Percentiles rank a stretch among this genome's conserved stretches.
These are phyloP conservation scores for Sclerotinia spermophila DNA, from an alignment of 2,329 filamentous ascomycete species.

Conservation along the genomic window DNA sequence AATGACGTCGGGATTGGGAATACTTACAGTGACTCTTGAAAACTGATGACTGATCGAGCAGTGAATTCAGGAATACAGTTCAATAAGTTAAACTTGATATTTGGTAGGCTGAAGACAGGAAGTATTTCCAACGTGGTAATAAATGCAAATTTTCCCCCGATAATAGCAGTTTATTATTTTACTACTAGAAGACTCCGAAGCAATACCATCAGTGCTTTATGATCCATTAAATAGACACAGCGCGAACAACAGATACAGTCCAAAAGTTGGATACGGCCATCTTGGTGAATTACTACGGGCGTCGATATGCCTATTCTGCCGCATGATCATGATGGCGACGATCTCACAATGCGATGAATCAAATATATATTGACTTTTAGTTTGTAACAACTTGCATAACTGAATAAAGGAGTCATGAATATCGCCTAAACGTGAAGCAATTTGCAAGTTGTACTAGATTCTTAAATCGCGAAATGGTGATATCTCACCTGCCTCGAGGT, in stretches of 20 bases:
- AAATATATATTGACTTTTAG: not conserved
- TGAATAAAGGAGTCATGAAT: not conserved
- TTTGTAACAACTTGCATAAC: not conserved
- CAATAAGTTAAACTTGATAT: not conserved
- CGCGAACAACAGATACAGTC: too few species aligned
- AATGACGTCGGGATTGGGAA: too few species aligned
- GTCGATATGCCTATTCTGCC: not conserved
- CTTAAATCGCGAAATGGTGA: not conserved
- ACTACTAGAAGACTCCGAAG: not conserved
- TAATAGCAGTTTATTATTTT: not conserved
- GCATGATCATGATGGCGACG: not conserved
- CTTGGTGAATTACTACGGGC: not conserved
- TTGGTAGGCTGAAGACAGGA: not conserved
- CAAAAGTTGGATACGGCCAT: not conserved
- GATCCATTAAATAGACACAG: too few species aligned
- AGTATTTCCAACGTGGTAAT: not conserved
- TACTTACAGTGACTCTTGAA: not conserved
- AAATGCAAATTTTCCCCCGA: not conserved
- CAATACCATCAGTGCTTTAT: not conserved
- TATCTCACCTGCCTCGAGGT: not conserved
- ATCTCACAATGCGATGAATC: not conserved
- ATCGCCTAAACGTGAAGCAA: not conserved
- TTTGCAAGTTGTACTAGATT: not conserved
- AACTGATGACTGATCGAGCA: not conserved
- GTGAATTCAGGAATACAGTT: not conserved